phyloP scores from a whole-genome alignment of 768 basidiomycete genomes.

The Goffeauzyma gilvescens region DNA sequence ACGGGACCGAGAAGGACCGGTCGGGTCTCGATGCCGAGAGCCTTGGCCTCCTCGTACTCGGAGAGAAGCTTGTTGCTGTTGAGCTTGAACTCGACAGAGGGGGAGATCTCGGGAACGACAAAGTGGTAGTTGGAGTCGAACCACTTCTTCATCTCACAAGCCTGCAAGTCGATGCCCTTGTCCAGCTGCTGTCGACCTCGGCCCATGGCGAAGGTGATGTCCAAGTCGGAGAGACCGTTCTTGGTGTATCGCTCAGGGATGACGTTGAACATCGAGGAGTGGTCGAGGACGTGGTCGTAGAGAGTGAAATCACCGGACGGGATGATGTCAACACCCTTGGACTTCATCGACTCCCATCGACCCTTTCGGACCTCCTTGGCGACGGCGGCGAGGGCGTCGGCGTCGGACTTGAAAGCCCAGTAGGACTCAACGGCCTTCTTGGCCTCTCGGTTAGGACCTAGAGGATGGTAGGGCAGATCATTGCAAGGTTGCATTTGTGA shows the following conservation, averaged over 20 bases:
- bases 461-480: not conserved
- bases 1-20: constrained; percentile 91
- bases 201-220: constrained; percentile 97
- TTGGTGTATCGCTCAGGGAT: constrained; percentile 85
- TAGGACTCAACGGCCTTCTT: constrained; percentile 98
- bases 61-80: constrained; percentile 86
- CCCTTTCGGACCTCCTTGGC: constrained; percentile 73
- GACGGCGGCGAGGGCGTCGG: constrained; percentile 67
- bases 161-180: constrained; percentile 83
- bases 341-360: constrained; percentile 72
- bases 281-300: constrained; percentile 96
- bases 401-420: constrained; percentile 82
- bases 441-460: constrained; percentile 82
- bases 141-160: constrained; percentile 99
- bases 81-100: constrained; percentile 78
- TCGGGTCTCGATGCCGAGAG: constrained; percentile 67
- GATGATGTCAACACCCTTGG: constrained; percentile 67
- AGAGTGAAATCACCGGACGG: constrained; percentile 96
- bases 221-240: constrained; percentile 66
- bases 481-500: not conserved
- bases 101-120: constrained; percentile 89
- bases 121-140: constrained; percentile 98
- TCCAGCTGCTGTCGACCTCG: constrained; percentile 72
- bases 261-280: constrained; percentile 86
- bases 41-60: constrained; percentile 88